Percentiles rank a stretch among this genome's conserved stretches.
These are phyloP conservation scores for Saccharomycopsis guyanensis DNA, from an alignment of 805 yeast genomes.

Conservation along the genomic window DNA sequence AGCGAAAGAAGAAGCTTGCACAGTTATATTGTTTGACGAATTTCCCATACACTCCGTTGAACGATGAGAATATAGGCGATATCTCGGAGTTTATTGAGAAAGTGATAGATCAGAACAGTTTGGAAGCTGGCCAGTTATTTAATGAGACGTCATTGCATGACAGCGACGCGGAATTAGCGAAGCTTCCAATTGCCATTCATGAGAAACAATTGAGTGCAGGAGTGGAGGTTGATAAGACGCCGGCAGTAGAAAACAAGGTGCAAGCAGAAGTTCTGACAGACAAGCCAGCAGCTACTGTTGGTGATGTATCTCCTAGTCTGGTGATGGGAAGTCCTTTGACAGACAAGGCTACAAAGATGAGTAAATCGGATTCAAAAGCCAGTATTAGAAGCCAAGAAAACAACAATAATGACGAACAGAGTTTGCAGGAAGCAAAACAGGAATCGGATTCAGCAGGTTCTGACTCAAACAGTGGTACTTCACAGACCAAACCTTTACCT, in stretches of 20 bases:
- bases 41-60: slow-evolving; percentile 38
- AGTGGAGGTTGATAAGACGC: neutral
- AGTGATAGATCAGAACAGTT: slow-evolving; percentile 46
- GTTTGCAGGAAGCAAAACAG: neutral
- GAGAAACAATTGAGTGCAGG: slow-evolving; percentile 14
- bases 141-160: slow-evolving; percentile 26
- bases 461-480: no score
- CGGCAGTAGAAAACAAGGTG: neutral
- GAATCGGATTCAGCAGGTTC: neutral
- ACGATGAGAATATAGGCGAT: slow-evolving; percentile 31
- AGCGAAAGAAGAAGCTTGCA: slow-evolving; percentile 49
- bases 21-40: slow-evolving; percentile 55
- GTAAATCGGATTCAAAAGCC: no score
- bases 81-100: slow-evolving; percentile 34
- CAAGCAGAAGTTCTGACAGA: no score
- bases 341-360: no score
- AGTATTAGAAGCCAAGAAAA: neutral
- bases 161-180: slow-evolving; percentile 7
- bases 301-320: no score
- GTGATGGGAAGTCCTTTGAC: no score
- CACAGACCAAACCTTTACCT: no score
- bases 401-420: neutral
- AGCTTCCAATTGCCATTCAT: slow-evolving; percentile 10
- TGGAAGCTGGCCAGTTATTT: slow-evolving; percentile 39
- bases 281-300: neutral